A percentile compares a stretch with the other conserved stretches of the same genome.
Conservation (phyloP, 2,329 filamentous ascomycete species). For the Drechslerella dactyloides region DNA sequence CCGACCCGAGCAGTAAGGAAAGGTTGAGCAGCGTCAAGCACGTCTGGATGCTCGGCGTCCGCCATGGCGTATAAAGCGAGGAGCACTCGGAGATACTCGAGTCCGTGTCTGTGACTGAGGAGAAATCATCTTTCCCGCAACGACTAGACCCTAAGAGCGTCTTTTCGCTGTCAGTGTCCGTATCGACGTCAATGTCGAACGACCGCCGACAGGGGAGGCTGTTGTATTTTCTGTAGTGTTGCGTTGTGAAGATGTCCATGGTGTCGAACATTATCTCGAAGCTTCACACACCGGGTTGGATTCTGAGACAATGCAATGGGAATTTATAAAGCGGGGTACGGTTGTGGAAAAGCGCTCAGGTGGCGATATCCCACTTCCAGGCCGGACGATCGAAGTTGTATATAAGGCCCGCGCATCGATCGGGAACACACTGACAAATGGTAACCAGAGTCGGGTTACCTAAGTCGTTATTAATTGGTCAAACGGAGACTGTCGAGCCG, state of each 20-base stretch:
- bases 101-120: slow-evolving; percentile 12
- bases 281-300: slow-evolving; percentile 9
- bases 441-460: too few relatives aligned
- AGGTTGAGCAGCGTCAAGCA: slow-evolving; percentile 38
- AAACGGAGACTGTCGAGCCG: too few relatives aligned
- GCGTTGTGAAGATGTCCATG: slow-evolving; percentile 37
- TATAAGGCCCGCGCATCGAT: too few relatives aligned
- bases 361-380: too few relatives aligned
- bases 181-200: background rate
- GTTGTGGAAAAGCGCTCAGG: too few relatives aligned
- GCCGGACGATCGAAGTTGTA: too few relatives aligned
- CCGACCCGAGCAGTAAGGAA: slow-evolving; percentile 28
- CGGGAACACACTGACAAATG: too few relatives aligned
- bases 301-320: background rate
- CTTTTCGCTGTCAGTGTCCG: slow-evolving; percentile 39
- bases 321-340: background rate
- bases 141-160: slow-evolving; percentile 19
- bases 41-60: slow-evolving; percentile 6
- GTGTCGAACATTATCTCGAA: slow-evolving; percentile 1
- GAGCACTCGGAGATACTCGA: background rate
- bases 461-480: too few relatives aligned
- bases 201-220: slow-evolving; percentile 12
- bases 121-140: background rate
- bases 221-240: slow-evolving; percentile 40
- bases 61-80: background rate